Conservation (phyloP, 768 basidiomycete genomes). For the Chlorophyllum brunneum region DNA sequence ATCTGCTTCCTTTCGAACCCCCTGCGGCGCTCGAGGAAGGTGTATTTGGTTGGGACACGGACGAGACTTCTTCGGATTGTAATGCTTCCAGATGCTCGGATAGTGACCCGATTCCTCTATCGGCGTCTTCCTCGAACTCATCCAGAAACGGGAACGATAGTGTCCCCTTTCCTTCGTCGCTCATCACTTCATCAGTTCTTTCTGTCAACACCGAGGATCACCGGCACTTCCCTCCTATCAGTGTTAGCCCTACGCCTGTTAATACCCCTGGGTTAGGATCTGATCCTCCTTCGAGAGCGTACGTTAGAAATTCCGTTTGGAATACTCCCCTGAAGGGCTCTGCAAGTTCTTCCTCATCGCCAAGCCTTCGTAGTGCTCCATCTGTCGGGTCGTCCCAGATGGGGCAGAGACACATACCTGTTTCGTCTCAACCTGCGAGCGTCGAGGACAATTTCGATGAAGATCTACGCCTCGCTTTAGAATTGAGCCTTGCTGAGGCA, state of each 20-base stretch:
- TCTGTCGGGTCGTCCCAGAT: constrained; percentile 8
- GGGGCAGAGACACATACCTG: not conserved
- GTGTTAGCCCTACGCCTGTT: constrained; percentile 22
- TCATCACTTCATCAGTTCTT: not conserved
- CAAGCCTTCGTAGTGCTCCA: not conserved
- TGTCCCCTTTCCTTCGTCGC: not conserved
- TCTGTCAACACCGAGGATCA: not conserved
- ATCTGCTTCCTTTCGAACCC: constrained; percentile 3
- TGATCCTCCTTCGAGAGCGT: constrained; percentile 12
- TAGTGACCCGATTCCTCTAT: not conserved
- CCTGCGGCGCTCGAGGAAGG: constrained; percentile 41
- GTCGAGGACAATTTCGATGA: constrained; percentile 48
- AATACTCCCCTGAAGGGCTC: constrained; percentile 29
- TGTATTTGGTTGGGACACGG: constrained; percentile 53
- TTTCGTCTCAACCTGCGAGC: not conserved
- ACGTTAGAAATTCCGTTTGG: constrained; percentile 32
- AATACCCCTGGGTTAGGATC: constrained; percentile 16
- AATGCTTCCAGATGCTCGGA: constrained; percentile 1
- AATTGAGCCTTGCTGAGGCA: constrained; percentile 72
- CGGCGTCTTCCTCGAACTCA: constrained; percentile 9
- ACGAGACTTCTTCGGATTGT: constrained; percentile 13
- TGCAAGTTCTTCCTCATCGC: constrained; percentile 6
- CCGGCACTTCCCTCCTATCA: constrained; percentile 20
- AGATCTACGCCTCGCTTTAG: constrained; percentile 61
- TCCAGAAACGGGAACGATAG: constrained; percentile 3